Evolutionary conservation across 1,284 basidiomycete genomes (phyloP), one percentile per base, ranked within the genome.

Genomic region (Rhodotorula sp.): DNA sequence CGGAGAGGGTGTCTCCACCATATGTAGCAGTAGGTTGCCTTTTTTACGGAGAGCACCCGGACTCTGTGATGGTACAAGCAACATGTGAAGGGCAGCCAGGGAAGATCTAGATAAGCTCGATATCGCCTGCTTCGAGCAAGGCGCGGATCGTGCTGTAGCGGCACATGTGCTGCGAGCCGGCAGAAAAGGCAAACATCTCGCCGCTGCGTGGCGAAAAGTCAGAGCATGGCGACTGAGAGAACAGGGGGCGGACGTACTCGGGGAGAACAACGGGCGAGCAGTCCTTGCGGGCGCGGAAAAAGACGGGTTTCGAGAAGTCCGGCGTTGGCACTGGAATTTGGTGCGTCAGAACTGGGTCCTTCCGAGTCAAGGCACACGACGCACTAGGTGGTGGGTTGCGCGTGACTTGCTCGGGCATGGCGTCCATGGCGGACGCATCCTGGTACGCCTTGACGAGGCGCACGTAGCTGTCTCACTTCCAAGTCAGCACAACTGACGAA

Each of bases 151-250:
- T 74, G 66, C 73, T 74, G 59, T 75, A 75, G 7, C 74, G 69
- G n/a, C 69, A 70, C 74, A 75, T 75, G 56, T 75, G 74, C 58
- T 75, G 74, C 27, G 72, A 67, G 17, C 72, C 74, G 14, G 61
- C 19, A 16, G 61, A 25, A 34, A 75, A 67, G 4, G 48, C 46
- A 34, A 75, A 62, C 14, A 70, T 16, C 48, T 66, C 67, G 14
- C 74, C 74, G 54, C 74, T 75, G 66, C 25, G 10, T 4, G 27
- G 23, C 0, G 14, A n/a, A 42, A 25, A 3, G n/a, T 67, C n/a
- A 61, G 48, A 16, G 27, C 12, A 25, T 25, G n/a, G 4, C 7
- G 5, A 13, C 9, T 8, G 1, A 9, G 14, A 17, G 48, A 10
- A 14, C 4, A 25, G 1, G 16, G 27, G 57, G 44, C 25, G n/a